Percentiles rank a stretch among this genome's conserved stretches.
These are phyloP conservation scores for Phytophthora constricta DNA, from an alignment of 352 stramenopile species.

Conservation along the genomic window DNA sequence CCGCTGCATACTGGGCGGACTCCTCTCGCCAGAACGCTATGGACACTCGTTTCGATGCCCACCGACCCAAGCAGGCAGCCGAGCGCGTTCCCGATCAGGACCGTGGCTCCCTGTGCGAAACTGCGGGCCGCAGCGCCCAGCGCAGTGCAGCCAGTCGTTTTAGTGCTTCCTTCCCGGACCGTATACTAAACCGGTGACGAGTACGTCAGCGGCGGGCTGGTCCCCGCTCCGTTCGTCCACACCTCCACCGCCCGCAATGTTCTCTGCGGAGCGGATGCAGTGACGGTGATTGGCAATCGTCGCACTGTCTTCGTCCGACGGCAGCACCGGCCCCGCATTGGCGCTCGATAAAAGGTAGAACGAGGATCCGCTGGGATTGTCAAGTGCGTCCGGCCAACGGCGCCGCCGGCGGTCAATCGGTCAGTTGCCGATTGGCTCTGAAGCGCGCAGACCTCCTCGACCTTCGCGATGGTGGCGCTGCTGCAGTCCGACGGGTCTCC, in stretches of 20 bases:
- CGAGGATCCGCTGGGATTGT: slow-evolving; percentile 1
- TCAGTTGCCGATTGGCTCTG: slow-evolving; percentile 6
- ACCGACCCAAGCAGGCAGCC: too few relatives aligned
- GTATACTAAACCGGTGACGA: neutral
- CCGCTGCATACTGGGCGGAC: too few relatives aligned
- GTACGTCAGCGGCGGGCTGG: neutral
- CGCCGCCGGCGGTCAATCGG: neutral
- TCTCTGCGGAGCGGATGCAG: neutral
- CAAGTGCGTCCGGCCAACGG: neutral
- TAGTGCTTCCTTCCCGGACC: neutral
- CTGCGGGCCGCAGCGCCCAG: neutral
- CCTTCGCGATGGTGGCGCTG: neutral
- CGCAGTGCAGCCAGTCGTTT: neutral
- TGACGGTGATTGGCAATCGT: neutral
- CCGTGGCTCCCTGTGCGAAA: neutral
- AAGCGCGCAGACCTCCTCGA: neutral
- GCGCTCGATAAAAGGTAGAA: too few relatives aligned
- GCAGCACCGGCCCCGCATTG: too few relatives aligned
- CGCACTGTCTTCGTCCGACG: neutral
- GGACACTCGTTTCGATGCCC: too few relatives aligned
- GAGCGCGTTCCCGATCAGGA: neutral
- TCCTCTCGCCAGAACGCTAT: too few relatives aligned
- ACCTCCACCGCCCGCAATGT: neutral
- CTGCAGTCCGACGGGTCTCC: slow-evolving; percentile 14
- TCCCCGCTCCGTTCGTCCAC: neutral